Evolutionary conservation across 352 stramenopile genomes (phyloP), one percentile per base, ranked within the genome.

Genomic region (Globisporangium cylindrosporum): DNA sequence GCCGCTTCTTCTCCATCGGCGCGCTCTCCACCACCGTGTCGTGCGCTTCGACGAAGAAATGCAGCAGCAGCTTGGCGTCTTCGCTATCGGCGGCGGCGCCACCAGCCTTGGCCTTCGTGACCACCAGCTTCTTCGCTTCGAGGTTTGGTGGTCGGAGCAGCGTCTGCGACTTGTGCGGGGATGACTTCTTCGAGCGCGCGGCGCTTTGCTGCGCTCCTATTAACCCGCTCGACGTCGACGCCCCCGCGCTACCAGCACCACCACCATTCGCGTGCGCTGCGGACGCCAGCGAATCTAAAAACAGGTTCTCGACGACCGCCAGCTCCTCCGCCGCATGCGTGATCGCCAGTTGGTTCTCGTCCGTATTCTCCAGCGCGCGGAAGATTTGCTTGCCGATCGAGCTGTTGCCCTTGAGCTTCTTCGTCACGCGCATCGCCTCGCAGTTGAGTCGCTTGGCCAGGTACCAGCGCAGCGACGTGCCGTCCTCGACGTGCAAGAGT

Each of bases 381-480:
- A 94, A 96, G 62, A 96, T 93, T 72, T 96, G 86, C 64, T 96
- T 96, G 25, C 88, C 88, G 71, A 95, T 94, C 41, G 86, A 94
- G 71, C 81, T 92, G 69, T 94, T 93, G 62, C 86, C 86, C 68
- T 94, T 96, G 71, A 96, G 80, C 71, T 96, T 96, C 68, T 96
- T 96, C 29, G 88, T 94, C 63, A 96, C 86, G 49, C 88, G 85
- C 88, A 96, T 96, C 9, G 88, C 85, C 59, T 96, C 87, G 67
- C 88, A 96, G 64, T 94, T 94, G 7, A 96, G 73, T 0, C 84
- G 84, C 75, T 94, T 93, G 6, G 86, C 80, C 43, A 96, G 74
- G 75, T 92, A 96, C 85, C 86, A 94, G 32, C 88, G 86, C 66
- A 96, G 75, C 27, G 84, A 92, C 41, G 87, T 94, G 70, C 88